Conservation (phyloP, 169 alveolate species). For the Amoebophrya sp. region DNA sequence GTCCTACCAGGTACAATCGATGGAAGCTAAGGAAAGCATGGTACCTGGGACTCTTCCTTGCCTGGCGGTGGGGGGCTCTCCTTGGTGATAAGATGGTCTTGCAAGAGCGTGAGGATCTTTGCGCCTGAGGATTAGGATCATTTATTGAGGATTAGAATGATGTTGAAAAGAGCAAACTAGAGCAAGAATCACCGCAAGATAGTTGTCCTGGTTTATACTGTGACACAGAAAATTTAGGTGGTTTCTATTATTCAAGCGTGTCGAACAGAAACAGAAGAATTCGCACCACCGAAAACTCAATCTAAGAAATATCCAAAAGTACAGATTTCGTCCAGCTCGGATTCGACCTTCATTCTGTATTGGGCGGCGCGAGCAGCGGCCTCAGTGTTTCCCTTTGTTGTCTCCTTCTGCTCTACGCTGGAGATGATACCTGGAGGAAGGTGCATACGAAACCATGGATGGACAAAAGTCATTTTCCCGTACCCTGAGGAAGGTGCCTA, state of each 20-base stretch:
- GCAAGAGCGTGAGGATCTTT: constrained; percentile 78
- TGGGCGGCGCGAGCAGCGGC: constrained; percentile 81
- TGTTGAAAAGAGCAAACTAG: no score
- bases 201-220: no score
- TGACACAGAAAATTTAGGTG: no score
- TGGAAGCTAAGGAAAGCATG: constrained; percentile 30
- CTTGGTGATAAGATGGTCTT: constrained; percentile 77
- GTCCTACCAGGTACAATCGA: not conserved
- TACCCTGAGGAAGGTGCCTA: no score
- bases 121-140: constrained; percentile 54
- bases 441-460: no score
- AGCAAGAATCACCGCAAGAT: no score
- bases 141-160: no score
- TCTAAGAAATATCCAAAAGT: constrained; percentile 69
- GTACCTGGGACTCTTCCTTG: constrained; percentile 31
- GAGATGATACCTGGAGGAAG: constrained; percentile 40
- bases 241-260: no score
- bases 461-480: no score
- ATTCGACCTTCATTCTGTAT: constrained; percentile 85
- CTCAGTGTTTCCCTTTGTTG: constrained; percentile 79
- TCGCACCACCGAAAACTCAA: no score
- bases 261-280: no score
- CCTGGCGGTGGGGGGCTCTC: constrained; percentile 53
- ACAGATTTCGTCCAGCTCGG: constrained; percentile 81
- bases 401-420: constrained; percentile 66